A percentile compares a stretch with the other conserved stretches of the same genome.
Conservation (phyloP, 2,329 filamentous ascomycete species). For the Pochonia chlamydosporia region DNA sequence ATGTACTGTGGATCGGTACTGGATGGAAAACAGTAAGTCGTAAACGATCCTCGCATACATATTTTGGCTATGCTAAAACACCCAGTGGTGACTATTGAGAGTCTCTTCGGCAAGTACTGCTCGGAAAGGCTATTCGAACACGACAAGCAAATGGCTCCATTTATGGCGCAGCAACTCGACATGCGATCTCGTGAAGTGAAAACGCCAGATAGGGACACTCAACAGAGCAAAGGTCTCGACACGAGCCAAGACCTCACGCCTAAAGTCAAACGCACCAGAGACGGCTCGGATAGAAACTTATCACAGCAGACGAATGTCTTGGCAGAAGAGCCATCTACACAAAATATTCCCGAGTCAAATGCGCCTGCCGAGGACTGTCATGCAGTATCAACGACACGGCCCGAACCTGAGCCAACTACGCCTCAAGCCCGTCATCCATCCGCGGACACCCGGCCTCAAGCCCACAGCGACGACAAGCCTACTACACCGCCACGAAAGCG, state of each 20-base stretch:
- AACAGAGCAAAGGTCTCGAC: neutral
- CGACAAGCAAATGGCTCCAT: conserved; percentile 52
- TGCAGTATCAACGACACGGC: neutral
- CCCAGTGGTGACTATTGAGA: conserved; percentile 54
- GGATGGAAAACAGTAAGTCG: conserved; percentile 46
- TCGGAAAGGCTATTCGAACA: conserved; percentile 55
- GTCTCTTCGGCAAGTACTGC: conserved; percentile 67
- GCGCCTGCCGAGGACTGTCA: neutral
- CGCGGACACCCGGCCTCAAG: neutral
- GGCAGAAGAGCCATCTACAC: neutral
- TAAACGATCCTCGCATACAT: neutral
- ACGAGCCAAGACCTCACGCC: neutral
- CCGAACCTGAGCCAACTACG: neutral
- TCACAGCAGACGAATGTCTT: neutral
- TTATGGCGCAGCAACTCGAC: conserved; percentile 1
- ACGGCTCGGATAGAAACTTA: neutral
- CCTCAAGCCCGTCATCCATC: neutral
- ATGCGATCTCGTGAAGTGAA: neutral
- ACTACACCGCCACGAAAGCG: neutral
- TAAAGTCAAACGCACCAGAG: neutral
- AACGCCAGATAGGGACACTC: neutral
- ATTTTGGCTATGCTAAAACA: neutral
- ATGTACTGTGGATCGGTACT: conserved; percentile 67
- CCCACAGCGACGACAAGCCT: neutral
- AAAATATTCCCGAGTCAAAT: neutral